Evolutionary conservation across 352 stramenopile species (phyloP), one percentile per base, ranked within the genome.

Genomic region (Aphanomyces euteiches): DNA sequence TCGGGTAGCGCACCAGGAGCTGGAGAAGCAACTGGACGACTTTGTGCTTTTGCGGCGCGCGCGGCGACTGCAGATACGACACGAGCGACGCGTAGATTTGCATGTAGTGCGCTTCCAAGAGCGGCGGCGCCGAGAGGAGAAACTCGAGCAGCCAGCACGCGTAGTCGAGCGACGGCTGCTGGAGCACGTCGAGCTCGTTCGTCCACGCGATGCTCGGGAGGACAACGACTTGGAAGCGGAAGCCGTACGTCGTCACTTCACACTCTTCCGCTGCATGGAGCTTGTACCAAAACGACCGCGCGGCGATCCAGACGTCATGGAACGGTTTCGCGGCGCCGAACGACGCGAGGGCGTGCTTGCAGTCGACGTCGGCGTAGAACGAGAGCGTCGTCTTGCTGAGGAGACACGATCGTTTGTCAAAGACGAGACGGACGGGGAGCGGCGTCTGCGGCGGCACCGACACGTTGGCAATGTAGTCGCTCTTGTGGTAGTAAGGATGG

Each of bases 131-230:
- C 58, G 90, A 92, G 3, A 96, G 72, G 53, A 96, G 66, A 17
- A 94, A 83, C 39, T 92, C 83, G 10, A 96, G 70, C 10, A 93
- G 66, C 88, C 88, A 96, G 67, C 88, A 96, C 3, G 88, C 88
- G 83, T 87, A 96, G 41, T 96, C 87, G 2, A 96, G 74, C 1
- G 85, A 95, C 36, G 88, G 85, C 38, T 82, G 84, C 36, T 75
- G 72, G 10, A 93, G 74, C 36, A 96, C 88, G 36, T 94, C 86
- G 2, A 75, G 77, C 50, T 96, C 88, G 59, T 90, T 94, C 2
- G 74, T 78, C 88, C 88, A 96, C 38, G 76, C 79, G 36, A 94
- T 90, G 71, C 83, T 94, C 7, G 83, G 75, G 72, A 94, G 80
- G 0, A 83, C 79, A 34, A 89, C 87, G 10, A 92, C 88, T 69